Evolutionary conservation across 2,329 filamentous ascomycete genomes (phyloP), one percentile per base, ranked within the genome.

Genomic region (Rhynchosporium graminicola): DNA sequence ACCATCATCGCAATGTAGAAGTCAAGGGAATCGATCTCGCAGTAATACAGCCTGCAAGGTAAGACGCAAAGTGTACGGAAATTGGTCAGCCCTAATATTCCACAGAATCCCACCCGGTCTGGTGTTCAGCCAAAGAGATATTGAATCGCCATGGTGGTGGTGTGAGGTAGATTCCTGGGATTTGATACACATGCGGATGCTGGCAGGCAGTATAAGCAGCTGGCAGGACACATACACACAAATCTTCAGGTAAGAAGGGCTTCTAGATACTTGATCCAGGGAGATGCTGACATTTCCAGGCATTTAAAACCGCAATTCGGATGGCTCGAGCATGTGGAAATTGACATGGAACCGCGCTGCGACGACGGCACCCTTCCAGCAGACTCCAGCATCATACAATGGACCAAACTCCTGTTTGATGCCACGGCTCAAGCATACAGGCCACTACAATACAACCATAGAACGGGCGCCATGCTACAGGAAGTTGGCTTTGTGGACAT

Each of bases 271-370:
- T 1, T 20, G 31, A n/a, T 4, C 9, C 12, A 31, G 8, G 15
- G 29, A 51, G 31, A 36, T 26, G 13, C 48, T 51, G 31, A 51
- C 15, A 15, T n/a, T 36, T 20, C 1, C 28, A 92, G 89, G 59
- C 90, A 96, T 72, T 81, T 97, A 31, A 87, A 86, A 69, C 91
- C 92, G 1, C 87, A 88, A 1, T 82, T 79, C 46, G 94, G 93
- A 59, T 84, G 82, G 73, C 82, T 97, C 60, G 93, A 98, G 76
- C 92, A 96, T 69, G 85, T 96, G 54, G 94, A 98, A 74, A 89
- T 98, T 60, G 92, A 98, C 75, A 90, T 90, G 76, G 80, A 83
- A 54, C 91, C 92, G 20, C 85, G 85, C 57, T 89, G 86, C 71
- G 88, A 92, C 66, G 86, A 90, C 69, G 81, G 82, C 42, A 84